Conservation (phyloP, 2,329 filamentous ascomycete species). For the Diplodia intermedia region DNA sequence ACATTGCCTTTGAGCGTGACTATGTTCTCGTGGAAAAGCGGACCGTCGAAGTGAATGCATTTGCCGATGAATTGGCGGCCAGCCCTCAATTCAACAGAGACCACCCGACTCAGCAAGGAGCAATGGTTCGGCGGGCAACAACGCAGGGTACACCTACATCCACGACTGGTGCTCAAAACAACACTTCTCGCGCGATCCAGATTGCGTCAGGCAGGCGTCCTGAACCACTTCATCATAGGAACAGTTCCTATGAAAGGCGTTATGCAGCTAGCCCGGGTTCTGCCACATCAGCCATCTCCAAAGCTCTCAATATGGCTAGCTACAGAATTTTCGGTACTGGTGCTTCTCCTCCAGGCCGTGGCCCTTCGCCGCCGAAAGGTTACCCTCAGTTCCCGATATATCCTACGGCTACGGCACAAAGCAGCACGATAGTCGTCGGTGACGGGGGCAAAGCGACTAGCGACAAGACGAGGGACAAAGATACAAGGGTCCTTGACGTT, state of each 20-base stretch:
- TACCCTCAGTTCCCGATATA: slow-evolving; percentile 87
- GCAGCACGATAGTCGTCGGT: slow-evolving; percentile 68
- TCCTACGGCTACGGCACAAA: slow-evolving; percentile 71
- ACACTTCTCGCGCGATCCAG: slow-evolving; percentile 76
- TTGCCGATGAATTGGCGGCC: slow-evolving; percentile 92
- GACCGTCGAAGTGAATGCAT: slow-evolving; percentile 94
- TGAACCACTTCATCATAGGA: slow-evolving; percentile 70
- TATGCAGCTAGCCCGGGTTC: slow-evolving; percentile 77
- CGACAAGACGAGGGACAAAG: slow-evolving; percentile 72
- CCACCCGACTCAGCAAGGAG: slow-evolving; percentile 60
- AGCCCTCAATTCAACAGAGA: slow-evolving; percentile 68
- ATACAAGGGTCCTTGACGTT: slow-evolving; percentile 75
- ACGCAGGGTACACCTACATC: slow-evolving; percentile 76
- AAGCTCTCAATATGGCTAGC: slow-evolving; percentile 93
- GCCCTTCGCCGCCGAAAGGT: slow-evolving; percentile 74
- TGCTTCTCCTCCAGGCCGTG: slow-evolving; percentile 67
- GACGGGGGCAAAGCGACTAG: slow-evolving; percentile 66
- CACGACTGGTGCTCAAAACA: slow-evolving; percentile 71
- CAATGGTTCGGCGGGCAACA: slow-evolving; percentile 76
- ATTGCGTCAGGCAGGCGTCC: slow-evolving; percentile 71
- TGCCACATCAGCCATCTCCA: slow-evolving; percentile 89
- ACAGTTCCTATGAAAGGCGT: slow-evolving; percentile 80
- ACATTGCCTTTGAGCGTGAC: slow-evolving; percentile 88
- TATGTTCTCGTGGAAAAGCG: slow-evolving; percentile 96
- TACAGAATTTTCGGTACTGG: slow-evolving; percentile 75